phyloP scores from a whole-genome alignment of 1,139 yeast species.

The Fermentozyma sake region DNA sequence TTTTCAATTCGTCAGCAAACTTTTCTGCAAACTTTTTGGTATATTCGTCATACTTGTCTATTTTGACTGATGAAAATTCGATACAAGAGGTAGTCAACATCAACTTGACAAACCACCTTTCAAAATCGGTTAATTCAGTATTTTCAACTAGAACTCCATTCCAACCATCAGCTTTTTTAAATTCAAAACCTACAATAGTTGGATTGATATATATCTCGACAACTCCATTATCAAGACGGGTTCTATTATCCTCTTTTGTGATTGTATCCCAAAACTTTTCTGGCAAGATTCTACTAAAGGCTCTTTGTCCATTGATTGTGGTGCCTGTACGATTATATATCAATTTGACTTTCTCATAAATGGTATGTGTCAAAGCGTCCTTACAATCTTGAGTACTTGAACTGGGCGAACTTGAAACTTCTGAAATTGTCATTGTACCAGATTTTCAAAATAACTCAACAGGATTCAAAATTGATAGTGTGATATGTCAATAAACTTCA shows the following conservation, averaged over 20 bases:
- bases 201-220: constrained; percentile 4
- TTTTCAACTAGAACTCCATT: constrained; percentile 27
- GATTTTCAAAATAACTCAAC: too few relatives aligned
- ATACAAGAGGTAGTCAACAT: constrained; percentile 17
- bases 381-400: too few relatives aligned
- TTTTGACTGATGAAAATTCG: constrained; percentile 5
- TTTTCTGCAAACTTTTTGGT: constrained; percentile 19
- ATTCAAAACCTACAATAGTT: constrained; percentile 8
- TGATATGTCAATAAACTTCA: too few relatives aligned
- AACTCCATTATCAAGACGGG: constrained; percentile 2
- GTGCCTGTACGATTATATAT: constrained; percentile 25
- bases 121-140: constrained; percentile 22
- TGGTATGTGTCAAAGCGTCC: too few relatives aligned
- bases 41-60: constrained; percentile 3
- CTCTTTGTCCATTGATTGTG: constrained; percentile 8
- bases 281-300: constrained; percentile 7
- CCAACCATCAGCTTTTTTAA: constrained; percentile 9
- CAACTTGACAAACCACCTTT: constrained; percentile 31
- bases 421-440: too few relatives aligned
- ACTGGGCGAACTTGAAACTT: too few relatives aligned
- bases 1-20: constrained; percentile 44
- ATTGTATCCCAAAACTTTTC: constrained; percentile 2
- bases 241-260: constrained; percentile 1
- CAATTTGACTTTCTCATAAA: constrained; percentile 28
- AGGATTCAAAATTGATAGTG: too few relatives aligned